Percentiles rank a stretch among this genome's conserved stretches.
These are phyloP conservation scores for Neurospora sp. DNA, from an alignment of 495 filamentous ascomycete genomes.

Conservation along the genomic window DNA sequence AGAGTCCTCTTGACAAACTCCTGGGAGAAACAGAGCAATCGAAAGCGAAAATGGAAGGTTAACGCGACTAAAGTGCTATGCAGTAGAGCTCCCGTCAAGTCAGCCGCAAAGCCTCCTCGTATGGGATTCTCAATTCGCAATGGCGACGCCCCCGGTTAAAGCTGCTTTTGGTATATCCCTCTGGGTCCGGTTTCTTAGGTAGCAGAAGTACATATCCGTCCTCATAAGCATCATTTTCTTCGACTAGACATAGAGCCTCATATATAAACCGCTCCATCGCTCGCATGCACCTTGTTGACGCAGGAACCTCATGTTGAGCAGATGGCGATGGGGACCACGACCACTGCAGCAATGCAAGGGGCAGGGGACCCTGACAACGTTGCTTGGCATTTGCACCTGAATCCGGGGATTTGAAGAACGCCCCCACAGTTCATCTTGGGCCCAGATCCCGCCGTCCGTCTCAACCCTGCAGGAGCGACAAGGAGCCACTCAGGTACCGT, in stretches of 20 bases:
- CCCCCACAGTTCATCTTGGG: not conserved
- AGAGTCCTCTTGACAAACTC: not conserved
- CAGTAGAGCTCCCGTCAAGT: not conserved
- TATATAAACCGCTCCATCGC: not conserved
- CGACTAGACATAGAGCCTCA: not conserved
- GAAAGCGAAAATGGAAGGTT: not conserved
- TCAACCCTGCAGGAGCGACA: not conserved
- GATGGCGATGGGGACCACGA: not conserved
- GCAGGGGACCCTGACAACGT: not conserved
- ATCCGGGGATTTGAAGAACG: not conserved
- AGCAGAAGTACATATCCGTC: not conserved
- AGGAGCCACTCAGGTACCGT: not conserved
- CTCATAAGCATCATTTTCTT: not conserved
- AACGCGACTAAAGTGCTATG: not conserved
- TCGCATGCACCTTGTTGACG: not conserved
- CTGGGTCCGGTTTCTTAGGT: not conserved
- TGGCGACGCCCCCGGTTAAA: not conserved
- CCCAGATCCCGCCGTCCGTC: not conserved
- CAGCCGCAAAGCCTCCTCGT: not conserved
- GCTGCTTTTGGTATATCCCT: not conserved
- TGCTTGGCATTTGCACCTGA: not conserved
- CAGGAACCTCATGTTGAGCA: not conserved
- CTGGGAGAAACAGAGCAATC: not conserved
- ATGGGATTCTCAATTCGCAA: not conserved
- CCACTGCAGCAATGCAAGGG: not conserved